Conservation (phyloP, 2,329 filamentous ascomycete species). For the Amesomyces nigricolor region DNA sequence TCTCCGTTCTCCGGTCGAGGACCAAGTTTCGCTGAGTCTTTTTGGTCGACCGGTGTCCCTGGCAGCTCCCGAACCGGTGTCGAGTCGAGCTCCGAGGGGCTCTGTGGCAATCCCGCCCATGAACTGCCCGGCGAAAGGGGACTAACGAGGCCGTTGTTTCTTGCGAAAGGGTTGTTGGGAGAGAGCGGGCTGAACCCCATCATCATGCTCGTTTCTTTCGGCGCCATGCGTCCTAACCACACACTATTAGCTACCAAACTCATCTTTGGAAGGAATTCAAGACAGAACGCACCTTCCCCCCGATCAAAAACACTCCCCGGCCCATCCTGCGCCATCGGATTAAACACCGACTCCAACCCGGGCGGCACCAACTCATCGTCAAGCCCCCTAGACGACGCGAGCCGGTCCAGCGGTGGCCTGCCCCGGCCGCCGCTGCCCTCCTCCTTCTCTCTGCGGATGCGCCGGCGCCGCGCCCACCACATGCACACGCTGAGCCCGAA, state of each 20-base stretch:
- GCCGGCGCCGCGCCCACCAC: constrained; percentile 17
- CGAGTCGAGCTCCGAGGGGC: constrained; percentile 18
- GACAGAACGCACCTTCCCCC: constrained; percentile 10
- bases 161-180: constrained; percentile 2
- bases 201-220: constrained; percentile 10
- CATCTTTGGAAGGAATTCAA: neutral
- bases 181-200: neutral
- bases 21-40: neutral
- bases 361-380: constrained; percentile 12
- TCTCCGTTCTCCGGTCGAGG: neutral
- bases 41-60: neutral
- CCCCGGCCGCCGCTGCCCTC: neutral
- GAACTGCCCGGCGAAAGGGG: neutral
- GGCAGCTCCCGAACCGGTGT: neutral
- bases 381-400: neutral
- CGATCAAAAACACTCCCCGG: constrained; percentile 16
- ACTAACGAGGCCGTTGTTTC: constrained; percentile 2
- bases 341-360: constrained; percentile 17
- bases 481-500: constrained; percentile 12
- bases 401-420: neutral
- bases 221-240: constrained; percentile 1
- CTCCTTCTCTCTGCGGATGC: constrained; percentile 13
- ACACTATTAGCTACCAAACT: neutral
- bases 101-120: neutral
- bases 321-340: constrained; percentile 10